Evolutionary conservation across 192 early-diverging fungal genomes (phyloP).

Genomic region (Oehlia diaphana): DNA sequence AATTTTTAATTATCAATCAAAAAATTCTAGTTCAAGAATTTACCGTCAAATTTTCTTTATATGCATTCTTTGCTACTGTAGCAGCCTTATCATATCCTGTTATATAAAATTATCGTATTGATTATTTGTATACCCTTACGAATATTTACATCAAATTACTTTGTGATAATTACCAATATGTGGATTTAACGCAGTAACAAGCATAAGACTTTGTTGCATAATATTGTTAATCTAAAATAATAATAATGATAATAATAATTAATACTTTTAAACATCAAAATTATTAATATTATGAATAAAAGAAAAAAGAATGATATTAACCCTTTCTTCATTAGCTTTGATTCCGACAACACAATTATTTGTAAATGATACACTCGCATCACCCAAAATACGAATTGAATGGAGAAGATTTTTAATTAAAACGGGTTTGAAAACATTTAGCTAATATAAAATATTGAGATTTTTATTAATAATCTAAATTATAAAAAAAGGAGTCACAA

Average conservation of each 20-base stretch:
- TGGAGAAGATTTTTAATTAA: conserved; percentile 98
- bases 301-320: conserved; percentile 3
- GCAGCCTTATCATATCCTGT: conserved; percentile 80
- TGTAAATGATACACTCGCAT: conserved; percentile 90
- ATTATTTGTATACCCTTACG: not conserved
- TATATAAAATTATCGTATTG: not conserved
- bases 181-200: conserved; percentile 98
- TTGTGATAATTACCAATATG: conserved; percentile 73
- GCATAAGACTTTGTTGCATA: conserved; percentile 94
- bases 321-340: conserved; percentile 81
- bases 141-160: not conserved
- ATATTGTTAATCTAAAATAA: conserved; percentile 67
- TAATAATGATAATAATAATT: not conserved
- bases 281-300: not conserved
- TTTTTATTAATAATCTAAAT: not conserved
- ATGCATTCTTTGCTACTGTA: conserved; percentile 95
- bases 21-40: not conserved
- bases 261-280: not conserved
- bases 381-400: conserved; percentile 83
- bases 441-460: conserved; percentile 39
- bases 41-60: conserved; percentile 80
- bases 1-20: not conserved
- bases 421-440: conserved; percentile 99
- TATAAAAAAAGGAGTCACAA: not conserved
- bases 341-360: conserved; percentile 97